Evolutionary conservation across 257 asterid species (phyloP).

Genomic region (Solanum sparsipilum): DNA sequence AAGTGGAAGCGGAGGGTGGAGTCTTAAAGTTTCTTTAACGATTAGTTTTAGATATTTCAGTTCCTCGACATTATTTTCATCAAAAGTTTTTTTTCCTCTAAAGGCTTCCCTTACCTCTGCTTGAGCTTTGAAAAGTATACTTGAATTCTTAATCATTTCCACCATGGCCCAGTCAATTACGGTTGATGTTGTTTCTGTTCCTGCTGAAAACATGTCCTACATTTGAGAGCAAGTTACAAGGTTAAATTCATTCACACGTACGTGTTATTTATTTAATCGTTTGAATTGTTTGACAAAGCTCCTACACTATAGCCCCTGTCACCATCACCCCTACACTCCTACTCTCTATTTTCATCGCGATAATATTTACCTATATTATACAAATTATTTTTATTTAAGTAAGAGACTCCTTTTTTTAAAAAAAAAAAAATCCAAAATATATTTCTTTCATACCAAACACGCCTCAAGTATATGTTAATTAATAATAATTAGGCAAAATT

Average conservation of each 20-base stretch:
- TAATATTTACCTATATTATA: too few relatives aligned
- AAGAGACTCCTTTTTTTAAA: too few relatives aligned
- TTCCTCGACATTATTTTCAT: not conserved
- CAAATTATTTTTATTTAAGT: too few relatives aligned
- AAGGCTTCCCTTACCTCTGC: not conserved
- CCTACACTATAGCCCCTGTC: too few relatives aligned
- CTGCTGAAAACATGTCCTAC: constrained; percentile 1
- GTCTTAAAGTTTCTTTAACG: constrained; percentile 6
- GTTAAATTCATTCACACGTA: not conserved
- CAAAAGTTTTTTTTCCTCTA: not conserved
- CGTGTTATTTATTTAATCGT: too few relatives aligned
- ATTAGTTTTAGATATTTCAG: not conserved
- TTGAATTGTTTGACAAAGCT: too few relatives aligned
- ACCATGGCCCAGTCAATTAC: not conserved
- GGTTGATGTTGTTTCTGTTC: constrained; percentile 9
- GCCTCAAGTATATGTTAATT: not conserved
- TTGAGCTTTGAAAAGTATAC: not conserved
- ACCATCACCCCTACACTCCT: not conserved
- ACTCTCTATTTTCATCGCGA: too few relatives aligned
- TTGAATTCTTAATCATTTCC: constrained; percentile 6
- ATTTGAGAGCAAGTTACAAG: not conserved
- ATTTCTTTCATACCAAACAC: not conserved
- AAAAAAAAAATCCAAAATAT: too few relatives aligned
- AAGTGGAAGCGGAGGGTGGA: not conserved
- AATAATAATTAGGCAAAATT: not conserved